Base-by-base conservation (phyloP, 371 early-diverging fungal genomes). In the Capillidium heterosporum region DNA sequence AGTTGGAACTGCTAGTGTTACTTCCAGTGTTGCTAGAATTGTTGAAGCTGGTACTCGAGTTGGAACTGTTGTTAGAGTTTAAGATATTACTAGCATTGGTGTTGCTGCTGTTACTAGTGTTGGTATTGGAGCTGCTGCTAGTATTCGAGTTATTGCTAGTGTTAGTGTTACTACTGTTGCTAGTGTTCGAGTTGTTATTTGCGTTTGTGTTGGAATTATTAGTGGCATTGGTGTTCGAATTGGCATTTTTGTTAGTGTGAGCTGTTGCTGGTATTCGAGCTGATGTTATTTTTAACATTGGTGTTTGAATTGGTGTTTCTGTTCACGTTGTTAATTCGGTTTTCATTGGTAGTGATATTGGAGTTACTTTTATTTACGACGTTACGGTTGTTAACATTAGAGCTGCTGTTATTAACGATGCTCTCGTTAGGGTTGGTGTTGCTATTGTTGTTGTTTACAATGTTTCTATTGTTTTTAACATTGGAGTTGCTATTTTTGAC, bases 351-450 rank as follows among this genome's bases (percentile, higher is more conserved):
- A 44, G 8, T 44, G 60, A 17, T 57, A 58, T 32, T 46, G 54
- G 26, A 28, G 39, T 39, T 63, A 42, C 51, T 46, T 39, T 53
- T 62, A 60, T 48, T 66, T 60, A 19, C 44, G 35, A 26, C 58
- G 57, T 39, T 64, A 65, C 29, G 48, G 57, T 7, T 67, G 64
- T 31, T 55, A 54, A 27, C 59, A 57, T 1, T 58, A 42, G n/a
- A 32, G 19, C 15, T 55, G 55, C 32, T 59, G 59, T 17, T 26
- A 52, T 32, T 56, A 60, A 7, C 46, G 61, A 4, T 56, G 57
- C 29, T 63, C 58, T 35, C 56, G 61, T 29, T 59, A 51, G 17
- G 58, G 54, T 11, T 44, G 23, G 8, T 44, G 23, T 7, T 19
- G 19, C 19, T 19, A 40, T 32, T 42, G 19, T 8, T 47, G 15